Evolutionary conservation across 257 asterid species (phyloP).

Genomic region (Solanum virginianum): DNA sequence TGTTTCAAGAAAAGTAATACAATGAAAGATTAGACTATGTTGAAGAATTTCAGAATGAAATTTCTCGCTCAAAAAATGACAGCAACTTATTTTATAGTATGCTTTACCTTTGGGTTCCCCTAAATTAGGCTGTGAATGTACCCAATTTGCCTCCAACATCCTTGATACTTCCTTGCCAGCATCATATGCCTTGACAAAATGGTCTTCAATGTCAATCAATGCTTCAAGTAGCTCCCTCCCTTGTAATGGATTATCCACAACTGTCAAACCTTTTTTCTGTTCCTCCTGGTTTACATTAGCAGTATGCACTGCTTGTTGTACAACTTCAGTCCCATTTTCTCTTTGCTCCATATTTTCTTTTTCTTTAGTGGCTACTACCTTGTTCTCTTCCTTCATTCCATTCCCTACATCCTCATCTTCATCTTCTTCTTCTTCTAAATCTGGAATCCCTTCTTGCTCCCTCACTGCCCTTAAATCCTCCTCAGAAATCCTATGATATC

Average conservation of each 20-base stretch:
- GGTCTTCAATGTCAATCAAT: slow-evolving; percentile 68
- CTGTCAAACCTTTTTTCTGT: slow-evolving; percentile 43
- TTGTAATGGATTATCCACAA: slow-evolving; percentile 56
- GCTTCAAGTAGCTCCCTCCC: slow-evolving; percentile 92
- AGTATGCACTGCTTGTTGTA: slow-evolving; percentile 17
- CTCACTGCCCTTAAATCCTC: slow-evolving; percentile 84
- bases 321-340: slow-evolving; percentile 21
- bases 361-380: slow-evolving; percentile 12
- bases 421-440: slow-evolving; percentile 56
- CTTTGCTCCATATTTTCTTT: slow-evolving; percentile 12
- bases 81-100: not conserved
- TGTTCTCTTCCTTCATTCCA: slow-evolving; percentile 24
- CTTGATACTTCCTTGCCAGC: slow-evolving; percentile 84
- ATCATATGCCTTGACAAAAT: slow-evolving; percentile 70
- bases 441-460: slow-evolving; percentile 86
- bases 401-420: slow-evolving; percentile 15
- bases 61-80: not conserved
- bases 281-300: slow-evolving; percentile 31
- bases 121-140: slow-evolving; percentile 68
- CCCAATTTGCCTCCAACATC: slow-evolving; percentile 84
- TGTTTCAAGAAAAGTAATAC: not conserved
- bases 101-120: slow-evolving; percentile 72
- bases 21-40: not conserved
- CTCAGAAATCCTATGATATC: slow-evolving; percentile 53
- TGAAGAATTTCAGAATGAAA: not conserved